A percentile compares a stretch with the other conserved stretches of the same genome.
phyloP scores from a whole-genome alignment of 257 asterid genomes.

The Scutellaria minor region DNA sequence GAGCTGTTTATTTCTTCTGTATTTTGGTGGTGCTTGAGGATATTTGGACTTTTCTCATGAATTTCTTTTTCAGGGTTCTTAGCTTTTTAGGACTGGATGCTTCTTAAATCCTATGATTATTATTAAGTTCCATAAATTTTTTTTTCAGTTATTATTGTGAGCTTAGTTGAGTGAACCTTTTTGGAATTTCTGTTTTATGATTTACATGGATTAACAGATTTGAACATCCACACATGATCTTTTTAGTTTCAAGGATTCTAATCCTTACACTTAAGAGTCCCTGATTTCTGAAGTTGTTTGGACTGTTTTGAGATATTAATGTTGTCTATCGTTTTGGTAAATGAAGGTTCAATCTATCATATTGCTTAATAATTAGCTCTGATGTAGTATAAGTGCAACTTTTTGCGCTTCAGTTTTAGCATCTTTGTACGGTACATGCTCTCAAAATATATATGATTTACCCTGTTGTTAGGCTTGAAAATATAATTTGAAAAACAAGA shows the following conservation, averaged over 20 bases:
- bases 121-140: neutral
- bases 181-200: constrained; percentile 13
- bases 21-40: constrained; percentile 13
- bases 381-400: neutral
- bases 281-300: neutral
- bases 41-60: neutral
- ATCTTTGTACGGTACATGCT: neutral
- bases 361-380: constrained; percentile 5
- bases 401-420: neutral
- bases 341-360: constrained; percentile 11
- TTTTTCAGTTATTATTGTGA: neutral
- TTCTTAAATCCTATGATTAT: constrained; percentile 22
- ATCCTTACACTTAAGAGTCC: neutral
- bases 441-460: neutral
- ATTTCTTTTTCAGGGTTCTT: constrained; percentile 9
- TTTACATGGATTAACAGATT: neutral
- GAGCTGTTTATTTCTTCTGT: constrained; percentile 19
- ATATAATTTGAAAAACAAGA: neutral
- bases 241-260: neutral
- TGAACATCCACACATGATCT: constrained; percentile 19
- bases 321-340: constrained; percentile 16
- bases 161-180: neutral
- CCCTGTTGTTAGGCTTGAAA: neutral
- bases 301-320: constrained; percentile 21
- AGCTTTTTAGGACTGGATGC: constrained; percentile 12